These are phyloP conservation scores for Naganishia onofrii DNA, from an alignment of 768 basidiomycete species.

Conservation along the genomic window DNA sequence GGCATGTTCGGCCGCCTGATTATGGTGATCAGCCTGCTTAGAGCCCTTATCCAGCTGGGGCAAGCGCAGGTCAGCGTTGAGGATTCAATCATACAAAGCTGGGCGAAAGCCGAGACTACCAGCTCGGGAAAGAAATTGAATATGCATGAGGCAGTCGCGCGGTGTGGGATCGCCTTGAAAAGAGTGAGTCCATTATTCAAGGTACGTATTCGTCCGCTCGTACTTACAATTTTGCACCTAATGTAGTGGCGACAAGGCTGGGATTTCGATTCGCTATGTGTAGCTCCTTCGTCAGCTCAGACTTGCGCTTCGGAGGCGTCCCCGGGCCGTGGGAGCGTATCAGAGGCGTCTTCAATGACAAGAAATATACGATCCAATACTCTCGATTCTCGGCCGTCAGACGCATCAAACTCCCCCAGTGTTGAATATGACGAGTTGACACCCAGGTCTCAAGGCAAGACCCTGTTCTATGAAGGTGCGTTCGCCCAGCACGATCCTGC, in stretches of 20 bases:
- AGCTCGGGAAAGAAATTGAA: neutral
- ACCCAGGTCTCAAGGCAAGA: constrained; percentile 3
- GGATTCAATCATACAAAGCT: constrained; percentile 45
- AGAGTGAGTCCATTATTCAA: constrained; percentile 34
- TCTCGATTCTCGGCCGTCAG: constrained; percentile 1
- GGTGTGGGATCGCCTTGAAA: constrained; percentile 38
- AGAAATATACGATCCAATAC: constrained; percentile 5
- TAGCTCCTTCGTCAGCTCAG: constrained; percentile 29
- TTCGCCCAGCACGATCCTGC: neutral
- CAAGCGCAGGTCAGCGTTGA: constrained; percentile 50
- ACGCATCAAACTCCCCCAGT: neutral
- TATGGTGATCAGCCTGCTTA: constrained; percentile 49
- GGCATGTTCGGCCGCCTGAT: constrained; percentile 53
- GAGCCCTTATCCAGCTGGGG: constrained; percentile 52
- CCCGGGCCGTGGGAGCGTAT: constrained; percentile 15
- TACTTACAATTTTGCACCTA: neutral
- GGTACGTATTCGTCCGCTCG: neutral
- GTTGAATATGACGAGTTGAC: constrained; percentile 33
- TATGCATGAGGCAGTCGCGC: neutral
- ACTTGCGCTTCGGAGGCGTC: neutral
- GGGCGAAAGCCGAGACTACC: constrained; percentile 30
- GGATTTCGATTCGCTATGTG: constrained; percentile 53
- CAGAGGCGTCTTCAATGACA: constrained; percentile 22
- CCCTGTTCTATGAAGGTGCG: constrained; percentile 49
- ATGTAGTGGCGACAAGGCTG: constrained; percentile 54